These are phyloP conservation scores for Kodamaea neixiangensis DNA, from an alignment of 805 yeast genomes.

Conservation along the genomic window DNA sequence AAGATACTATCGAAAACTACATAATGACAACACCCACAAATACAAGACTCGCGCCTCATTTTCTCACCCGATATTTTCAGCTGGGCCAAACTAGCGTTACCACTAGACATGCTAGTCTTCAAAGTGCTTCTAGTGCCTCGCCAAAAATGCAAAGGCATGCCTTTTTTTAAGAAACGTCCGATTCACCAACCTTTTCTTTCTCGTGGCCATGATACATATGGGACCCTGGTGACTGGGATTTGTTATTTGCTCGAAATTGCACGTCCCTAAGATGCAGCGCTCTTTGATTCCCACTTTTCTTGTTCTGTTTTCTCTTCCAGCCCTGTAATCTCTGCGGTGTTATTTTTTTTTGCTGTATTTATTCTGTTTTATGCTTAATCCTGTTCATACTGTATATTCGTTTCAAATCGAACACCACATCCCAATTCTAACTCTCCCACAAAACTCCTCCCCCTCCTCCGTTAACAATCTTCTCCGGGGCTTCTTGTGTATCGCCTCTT, in stretches of 20 bases:
- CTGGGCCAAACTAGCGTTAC: not conserved
- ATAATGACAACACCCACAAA: not conserved
- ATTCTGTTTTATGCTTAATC: no score
- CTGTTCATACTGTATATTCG: no score
- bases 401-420: no score
- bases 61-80: not conserved
- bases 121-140: not conserved
- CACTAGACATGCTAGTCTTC: not conserved
- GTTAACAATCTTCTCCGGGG: no score
- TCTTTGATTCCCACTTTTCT: no score
- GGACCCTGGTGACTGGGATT: not conserved
- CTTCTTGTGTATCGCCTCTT: no score
- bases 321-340: no score
- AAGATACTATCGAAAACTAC: not conserved
- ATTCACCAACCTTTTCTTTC: not conserved
- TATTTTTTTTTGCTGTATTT: no score
- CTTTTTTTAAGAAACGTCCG: not conserved
- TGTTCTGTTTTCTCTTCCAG: no score
- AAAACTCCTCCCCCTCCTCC: no score
- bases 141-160: not conserved
- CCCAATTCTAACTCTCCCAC: no score
- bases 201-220: not conserved
- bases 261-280: no score
- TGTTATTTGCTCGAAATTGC: not conserved
- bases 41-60: not conserved